Base-by-base conservation (phyloP, 805 yeast genomes). In the Kuraishia ogatae region DNA sequence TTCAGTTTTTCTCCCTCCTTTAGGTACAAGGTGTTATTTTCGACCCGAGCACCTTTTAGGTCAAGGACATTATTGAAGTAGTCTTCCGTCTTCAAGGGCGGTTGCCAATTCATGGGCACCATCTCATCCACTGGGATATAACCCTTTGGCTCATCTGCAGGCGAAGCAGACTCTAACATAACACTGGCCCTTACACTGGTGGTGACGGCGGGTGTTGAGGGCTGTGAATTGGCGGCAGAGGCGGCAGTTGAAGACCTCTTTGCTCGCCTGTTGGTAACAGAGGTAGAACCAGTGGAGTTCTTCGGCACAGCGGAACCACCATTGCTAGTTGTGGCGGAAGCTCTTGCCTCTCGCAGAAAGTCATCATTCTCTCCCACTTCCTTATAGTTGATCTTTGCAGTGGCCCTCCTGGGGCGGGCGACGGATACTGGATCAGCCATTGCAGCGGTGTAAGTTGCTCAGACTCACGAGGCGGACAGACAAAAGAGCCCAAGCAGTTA, bases 61-160 rank as follows among this genome's bases (percentile, higher is more conserved):
- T 78, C 74, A 46, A 79, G 63, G 46, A 69, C 63, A 54, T 68
- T 66, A 50, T 80, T 78, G 61, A 81, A 81, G 43, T 64, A 67
- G 55, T 75, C 78, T 4, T 62, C 59, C 2, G 65, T 59, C 2
- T 59, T 51, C 2, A 71, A 66, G 1, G 71, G 69, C 1, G 83
- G 81, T 61, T 79, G 84, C 81, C 81, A 80, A 63, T 80, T 81
- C 59, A 66, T 63, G 1, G 81, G 81, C 2, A 77, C 59, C 39
- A 64, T 64, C 2, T 66, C 65, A 53, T 68, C 72, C 7, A 68
- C 67, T 15, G 70, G 63, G 2, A 62, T 59, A 52, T 55, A 66
- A 46, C 50, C 57, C 52, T 26, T 39, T 51, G 53, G 53, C 50
- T 53, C 54, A 55, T n/a, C 55, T 20, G 50, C 59, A 56, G 20